These are phyloP conservation scores for Cornus kousa DNA, from an alignment of 148 eudicot species.

Conservation along the genomic window DNA sequence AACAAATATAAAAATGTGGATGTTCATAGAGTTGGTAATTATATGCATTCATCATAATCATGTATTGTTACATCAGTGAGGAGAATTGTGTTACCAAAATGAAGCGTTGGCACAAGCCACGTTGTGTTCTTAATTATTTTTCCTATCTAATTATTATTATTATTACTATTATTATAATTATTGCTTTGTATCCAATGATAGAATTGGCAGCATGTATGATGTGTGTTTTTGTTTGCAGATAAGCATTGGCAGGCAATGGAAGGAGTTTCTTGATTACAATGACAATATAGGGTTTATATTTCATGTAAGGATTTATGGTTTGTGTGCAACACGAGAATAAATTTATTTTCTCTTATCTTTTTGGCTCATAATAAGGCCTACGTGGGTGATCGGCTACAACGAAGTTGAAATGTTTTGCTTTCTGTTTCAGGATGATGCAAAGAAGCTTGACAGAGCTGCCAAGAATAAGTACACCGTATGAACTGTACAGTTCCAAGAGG, in stretches of 20 bases:
- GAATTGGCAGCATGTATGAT: background rate
- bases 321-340: background rate
- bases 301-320: slow-evolving; percentile 49
- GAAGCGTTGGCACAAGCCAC: background rate
- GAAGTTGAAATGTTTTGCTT: background rate
- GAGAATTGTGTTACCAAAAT: background rate
- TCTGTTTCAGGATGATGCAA: slow-evolving; percentile 77
- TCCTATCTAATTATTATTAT: no score
- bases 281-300: slow-evolving; percentile 70
- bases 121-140: no score
- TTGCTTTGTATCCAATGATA: background rate
- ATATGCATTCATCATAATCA: no score
- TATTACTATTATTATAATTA: no score
- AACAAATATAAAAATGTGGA: no score
- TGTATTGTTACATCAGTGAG: background rate
- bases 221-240: slow-evolving; percentile 32
- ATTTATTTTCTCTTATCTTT: background rate
- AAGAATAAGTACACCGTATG: slow-evolving; percentile 69
- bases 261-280: slow-evolving; percentile 68
- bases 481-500: background rate
- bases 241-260: slow-evolving; percentile 87
- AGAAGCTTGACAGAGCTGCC: slow-evolving; percentile 59
- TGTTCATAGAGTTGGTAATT: no score
- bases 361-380: background rate
- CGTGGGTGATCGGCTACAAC: background rate